phyloP scores from a whole-genome alignment of 2,329 filamentous ascomycete species.

The Teratosphaeriaceae sp. region DNA sequence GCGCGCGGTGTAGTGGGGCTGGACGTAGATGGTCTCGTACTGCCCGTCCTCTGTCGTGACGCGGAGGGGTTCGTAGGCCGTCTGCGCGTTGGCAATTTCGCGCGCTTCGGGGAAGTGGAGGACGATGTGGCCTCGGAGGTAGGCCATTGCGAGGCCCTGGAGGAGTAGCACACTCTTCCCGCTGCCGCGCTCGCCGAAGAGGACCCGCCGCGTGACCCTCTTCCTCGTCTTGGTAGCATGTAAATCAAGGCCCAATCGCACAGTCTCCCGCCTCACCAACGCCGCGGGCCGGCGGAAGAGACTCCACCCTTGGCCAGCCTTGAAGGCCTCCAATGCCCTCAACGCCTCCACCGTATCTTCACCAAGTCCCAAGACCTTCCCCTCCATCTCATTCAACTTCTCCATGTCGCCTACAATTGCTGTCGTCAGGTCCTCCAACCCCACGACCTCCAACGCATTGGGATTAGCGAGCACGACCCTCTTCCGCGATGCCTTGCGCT shows the following conservation, averaged over 20 bases:
- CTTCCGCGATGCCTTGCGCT: slow-evolving; percentile 82
- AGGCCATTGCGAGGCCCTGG: slow-evolving; percentile 75
- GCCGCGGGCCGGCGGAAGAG: slow-evolving; percentile 77
- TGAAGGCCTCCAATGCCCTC: slow-evolving; percentile 82
- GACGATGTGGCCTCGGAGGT: slow-evolving; percentile 81
- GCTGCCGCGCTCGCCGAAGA: slow-evolving; percentile 65
- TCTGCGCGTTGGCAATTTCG: slow-evolving; percentile 73
- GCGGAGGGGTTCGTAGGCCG: slow-evolving; percentile 69
- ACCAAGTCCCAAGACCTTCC: slow-evolving; percentile 63
- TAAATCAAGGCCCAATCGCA: slow-evolving; percentile 54
- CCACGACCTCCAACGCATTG: slow-evolving; percentile 74
- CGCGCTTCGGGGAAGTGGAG: slow-evolving; percentile 86
- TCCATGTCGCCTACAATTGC: slow-evolving; percentile 8
- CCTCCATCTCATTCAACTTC: slow-evolving; percentile 47
- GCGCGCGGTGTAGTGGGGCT: slow-evolving; percentile 68
- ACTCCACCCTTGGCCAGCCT: slow-evolving; percentile 79
- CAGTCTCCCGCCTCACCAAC: slow-evolving; percentile 71
- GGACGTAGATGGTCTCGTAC: slow-evolving; percentile 59
- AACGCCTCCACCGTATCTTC: slow-evolving; percentile 69
- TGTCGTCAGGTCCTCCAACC: slow-evolving; percentile 52
- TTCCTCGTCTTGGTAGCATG: slow-evolving; percentile 35
- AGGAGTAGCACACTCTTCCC: slow-evolving; percentile 85
- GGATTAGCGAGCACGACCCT: slow-evolving; percentile 88
- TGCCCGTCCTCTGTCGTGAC: slow-evolving; percentile 40
- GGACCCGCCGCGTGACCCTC: slow-evolving; percentile 55